These are phyloP conservation scores for Wallacemonas collosoma DNA, from an alignment of 208 protist genomes.

Conservation along the genomic window DNA sequence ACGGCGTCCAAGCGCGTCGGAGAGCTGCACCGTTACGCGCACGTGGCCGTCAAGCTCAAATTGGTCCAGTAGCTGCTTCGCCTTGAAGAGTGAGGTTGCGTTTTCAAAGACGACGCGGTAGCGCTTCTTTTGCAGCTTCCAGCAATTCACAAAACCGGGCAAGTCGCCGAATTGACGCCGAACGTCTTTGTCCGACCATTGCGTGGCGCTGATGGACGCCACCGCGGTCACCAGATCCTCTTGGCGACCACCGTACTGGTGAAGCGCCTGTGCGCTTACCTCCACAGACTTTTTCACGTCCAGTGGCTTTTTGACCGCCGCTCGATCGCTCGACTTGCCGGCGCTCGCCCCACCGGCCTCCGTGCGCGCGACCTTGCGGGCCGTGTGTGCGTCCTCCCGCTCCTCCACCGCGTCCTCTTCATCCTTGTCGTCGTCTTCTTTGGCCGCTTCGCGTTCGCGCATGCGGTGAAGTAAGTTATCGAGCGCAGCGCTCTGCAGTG, in stretches of 20 bases:
- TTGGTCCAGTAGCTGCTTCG: conserved; percentile 85
- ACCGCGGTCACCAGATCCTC: conserved; percentile 72
- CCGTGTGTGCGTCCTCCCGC: conserved; percentile 5
- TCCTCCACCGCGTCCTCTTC: conserved; percentile 19
- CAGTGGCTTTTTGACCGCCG: conserved; percentile 12
- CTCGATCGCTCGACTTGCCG: neutral
- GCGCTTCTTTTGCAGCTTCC: conserved; percentile 49
- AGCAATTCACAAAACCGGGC: conserved; percentile 73
- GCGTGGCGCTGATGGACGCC: conserved; percentile 36
- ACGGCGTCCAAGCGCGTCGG: conserved; percentile 39
- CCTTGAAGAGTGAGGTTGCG: conserved; percentile 64
- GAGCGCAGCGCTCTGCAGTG: neutral
- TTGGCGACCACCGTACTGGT: conserved; percentile 50
- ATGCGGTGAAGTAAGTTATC: conserved; percentile 10
- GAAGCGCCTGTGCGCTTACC: conserved; percentile 15
- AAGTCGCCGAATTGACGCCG: conserved; percentile 51
- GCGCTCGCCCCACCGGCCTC: neutral
- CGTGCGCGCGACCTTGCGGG: conserved; percentile 16
- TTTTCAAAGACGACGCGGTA: conserved; percentile 78
- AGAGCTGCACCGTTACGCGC: conserved; percentile 64
- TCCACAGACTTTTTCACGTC: conserved; percentile 11
- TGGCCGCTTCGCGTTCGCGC: conserved; percentile 4
- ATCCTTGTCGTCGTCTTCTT: conserved; percentile 18
- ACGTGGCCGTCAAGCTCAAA: conserved; percentile 67
- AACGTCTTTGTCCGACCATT: conserved; percentile 40